Percentiles rank a stretch among this genome's conserved stretches.
These are phyloP conservation scores for Amanita exitialis DNA, from an alignment of 768 basidiomycete species.

Conservation along the genomic window DNA sequence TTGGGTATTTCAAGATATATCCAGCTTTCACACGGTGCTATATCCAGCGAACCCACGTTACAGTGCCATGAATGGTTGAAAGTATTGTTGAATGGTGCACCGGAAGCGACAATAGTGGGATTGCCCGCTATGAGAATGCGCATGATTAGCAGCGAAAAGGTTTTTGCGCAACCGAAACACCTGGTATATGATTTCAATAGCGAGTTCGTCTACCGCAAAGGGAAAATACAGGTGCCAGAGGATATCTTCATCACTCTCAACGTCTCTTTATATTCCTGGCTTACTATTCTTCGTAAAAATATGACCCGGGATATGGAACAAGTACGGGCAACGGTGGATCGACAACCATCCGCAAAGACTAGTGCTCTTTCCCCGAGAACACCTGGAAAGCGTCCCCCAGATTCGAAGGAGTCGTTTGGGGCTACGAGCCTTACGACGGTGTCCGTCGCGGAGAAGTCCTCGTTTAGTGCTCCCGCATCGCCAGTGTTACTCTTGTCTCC, in stretches of 20 bases:
- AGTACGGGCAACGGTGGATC: slow-evolving; percentile 47
- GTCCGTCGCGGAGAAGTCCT: neutral
- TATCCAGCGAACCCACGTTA: slow-evolving; percentile 12
- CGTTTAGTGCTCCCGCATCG: neutral
- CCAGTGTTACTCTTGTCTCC: slow-evolving; percentile 4
- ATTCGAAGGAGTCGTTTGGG: slow-evolving; percentile 30
- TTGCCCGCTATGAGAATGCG: slow-evolving; percentile 75
- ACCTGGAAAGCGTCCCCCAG: neutral
- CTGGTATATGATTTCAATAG: slow-evolving; percentile 69
- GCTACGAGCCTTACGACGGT: slow-evolving; percentile 6
- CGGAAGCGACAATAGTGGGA: slow-evolving; percentile 69
- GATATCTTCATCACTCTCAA: slow-evolving; percentile 84
- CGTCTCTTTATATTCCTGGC: slow-evolving; percentile 73
- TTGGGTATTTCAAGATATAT: slow-evolving; percentile 67
- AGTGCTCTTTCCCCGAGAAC: slow-evolving; percentile 6
- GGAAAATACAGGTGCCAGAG: slow-evolving; percentile 41
- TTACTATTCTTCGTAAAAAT: slow-evolving; percentile 68
- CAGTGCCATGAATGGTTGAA: slow-evolving; percentile 52
- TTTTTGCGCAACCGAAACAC: slow-evolving; percentile 25
- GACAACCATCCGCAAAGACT: slow-evolving; percentile 29
- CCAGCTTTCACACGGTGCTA: slow-evolving; percentile 43
- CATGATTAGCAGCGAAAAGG: slow-evolving; percentile 63
- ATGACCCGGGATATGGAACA: slow-evolving; percentile 72
- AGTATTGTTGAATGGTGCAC: slow-evolving; percentile 46
- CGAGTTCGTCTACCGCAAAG: slow-evolving; percentile 46